Percentiles rank a stretch among this genome's conserved stretches.
Evolutionary conservation across 2,329 filamentous ascomycete genomes (phyloP).

Genomic region (Trichoderma atrobrunneum): DNA sequence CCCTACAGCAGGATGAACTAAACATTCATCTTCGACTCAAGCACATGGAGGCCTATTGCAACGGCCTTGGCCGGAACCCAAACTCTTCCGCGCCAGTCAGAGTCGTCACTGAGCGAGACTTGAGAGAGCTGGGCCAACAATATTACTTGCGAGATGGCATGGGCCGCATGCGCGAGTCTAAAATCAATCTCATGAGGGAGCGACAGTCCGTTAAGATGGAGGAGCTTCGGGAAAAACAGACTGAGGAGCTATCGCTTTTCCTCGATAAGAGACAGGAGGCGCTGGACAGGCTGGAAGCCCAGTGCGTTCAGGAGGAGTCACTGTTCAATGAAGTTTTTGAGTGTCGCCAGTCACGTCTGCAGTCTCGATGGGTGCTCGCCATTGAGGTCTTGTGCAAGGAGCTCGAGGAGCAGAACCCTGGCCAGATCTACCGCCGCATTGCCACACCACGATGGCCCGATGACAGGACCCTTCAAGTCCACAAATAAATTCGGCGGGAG

Average conservation of each 20-base stretch:
- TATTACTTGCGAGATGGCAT: constrained; percentile 60
- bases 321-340: constrained; percentile 44
- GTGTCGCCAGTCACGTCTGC: constrained; percentile 44
- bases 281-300: constrained; percentile 45
- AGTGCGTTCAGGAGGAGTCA: constrained; percentile 51
- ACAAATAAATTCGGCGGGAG: neutral
- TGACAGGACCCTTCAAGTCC: constrained; percentile 8
- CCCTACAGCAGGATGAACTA: constrained; percentile 55
- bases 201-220: constrained; percentile 61
- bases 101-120: constrained; percentile 57
- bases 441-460: constrained; percentile 34
- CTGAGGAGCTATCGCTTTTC: constrained; percentile 49
- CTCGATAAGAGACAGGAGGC: constrained; percentile 46
- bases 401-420: constrained; percentile 43
- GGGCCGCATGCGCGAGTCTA: constrained; percentile 56
- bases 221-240: constrained; percentile 54
- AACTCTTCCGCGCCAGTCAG: constrained; percentile 44
- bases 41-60: constrained; percentile 66
- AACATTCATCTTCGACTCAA: constrained; percentile 57
- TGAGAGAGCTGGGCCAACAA: constrained; percentile 58
- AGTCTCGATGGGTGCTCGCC: constrained; percentile 50
- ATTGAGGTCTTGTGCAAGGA: constrained; percentile 54
- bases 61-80: constrained; percentile 46
- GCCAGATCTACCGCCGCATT: constrained; percentile 41
- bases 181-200: constrained; percentile 65